Conservation (phyloP, 2,329 filamentous ascomycete species). For the Pestalotiopsis sp. region DNA sequence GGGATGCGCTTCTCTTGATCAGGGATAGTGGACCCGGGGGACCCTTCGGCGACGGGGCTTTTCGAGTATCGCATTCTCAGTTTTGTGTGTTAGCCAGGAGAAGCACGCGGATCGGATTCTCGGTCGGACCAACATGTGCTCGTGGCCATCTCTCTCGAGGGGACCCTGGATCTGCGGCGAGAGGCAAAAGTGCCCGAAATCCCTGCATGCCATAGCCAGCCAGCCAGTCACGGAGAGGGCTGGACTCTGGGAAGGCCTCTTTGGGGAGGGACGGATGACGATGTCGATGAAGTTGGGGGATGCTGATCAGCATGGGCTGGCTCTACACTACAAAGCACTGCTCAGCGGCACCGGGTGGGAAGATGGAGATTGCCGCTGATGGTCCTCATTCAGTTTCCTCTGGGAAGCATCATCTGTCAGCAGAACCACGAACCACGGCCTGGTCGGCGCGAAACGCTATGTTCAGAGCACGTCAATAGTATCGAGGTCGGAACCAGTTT, state of each 20-base stretch:
- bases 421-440: not conserved
- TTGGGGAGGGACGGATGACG: not conserved
- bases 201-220: not conserved
- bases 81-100: not conserved
- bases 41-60: not conserved
- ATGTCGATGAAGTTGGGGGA: not conserved
- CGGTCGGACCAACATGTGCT: not conserved
- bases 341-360: not conserved
- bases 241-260: no score
- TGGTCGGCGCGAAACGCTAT: not conserved
- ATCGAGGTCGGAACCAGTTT: not conserved
- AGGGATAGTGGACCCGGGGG: not conserved
- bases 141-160: not conserved
- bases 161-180: not conserved
- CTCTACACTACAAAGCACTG: not conserved
- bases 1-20: not conserved
- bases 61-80: not conserved
- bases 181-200: not conserved
- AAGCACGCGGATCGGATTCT: not conserved
- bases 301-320: not conserved
- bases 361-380: not conserved
- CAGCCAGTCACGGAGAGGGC: not conserved
- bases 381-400: not conserved
- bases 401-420: not conserved
- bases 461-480: not conserved